Evolutionary conservation across 352 stramenopile species (phyloP), one percentile per base, ranked within the genome.

Genomic region (Globisporangium heterothallicum): DNA sequence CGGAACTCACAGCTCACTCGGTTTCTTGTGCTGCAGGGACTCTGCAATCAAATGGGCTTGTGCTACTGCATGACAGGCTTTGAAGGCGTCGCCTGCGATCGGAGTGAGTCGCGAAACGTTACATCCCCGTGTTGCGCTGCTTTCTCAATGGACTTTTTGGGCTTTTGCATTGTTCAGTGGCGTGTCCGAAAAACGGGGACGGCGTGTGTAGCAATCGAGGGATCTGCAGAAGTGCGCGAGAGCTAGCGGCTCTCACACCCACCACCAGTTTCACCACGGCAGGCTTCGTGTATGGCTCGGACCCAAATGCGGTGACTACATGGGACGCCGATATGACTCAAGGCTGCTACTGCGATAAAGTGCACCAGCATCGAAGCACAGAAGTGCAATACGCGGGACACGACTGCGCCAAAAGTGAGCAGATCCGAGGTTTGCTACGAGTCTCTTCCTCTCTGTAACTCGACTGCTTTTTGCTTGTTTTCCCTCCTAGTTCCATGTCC

Each of bases 241-340:
- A 88, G 42, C 47, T 91, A 10, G 77, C 79, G n/a, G 68, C 61
- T 5, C 53, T 80, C 22, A 84, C 73, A 1, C 68, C 64, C 34
- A 82, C 73, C 2, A 13, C 49, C 10, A 54, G 59, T 4, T 84
- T 73, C 22, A 54, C 53, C 1, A 50, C 64, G 6, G 63, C 69
- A 14, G 71, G 60, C 1, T 81, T 81, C 32, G 62, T 73, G 1
- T 97, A 96, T 55, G 88, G 88, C 38, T 66, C 55, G 0, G 75
- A 94, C 32, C 63, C 71, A 4, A 95, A 97, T 36, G 58, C 78
- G 9, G 50, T 77, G 6, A 48, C 59, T 7, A 96, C 88, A 4
- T 97, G 90, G 90, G 90, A 97, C 52, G 80, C 79, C 18, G 66
- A 97, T 54, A 86, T 88, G 66, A 59, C 86, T 27, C 75, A 84